These are phyloP conservation scores for Dactylellina sp. DNA, from an alignment of 2,329 filamentous ascomycete species.

Conservation along the genomic window DNA sequence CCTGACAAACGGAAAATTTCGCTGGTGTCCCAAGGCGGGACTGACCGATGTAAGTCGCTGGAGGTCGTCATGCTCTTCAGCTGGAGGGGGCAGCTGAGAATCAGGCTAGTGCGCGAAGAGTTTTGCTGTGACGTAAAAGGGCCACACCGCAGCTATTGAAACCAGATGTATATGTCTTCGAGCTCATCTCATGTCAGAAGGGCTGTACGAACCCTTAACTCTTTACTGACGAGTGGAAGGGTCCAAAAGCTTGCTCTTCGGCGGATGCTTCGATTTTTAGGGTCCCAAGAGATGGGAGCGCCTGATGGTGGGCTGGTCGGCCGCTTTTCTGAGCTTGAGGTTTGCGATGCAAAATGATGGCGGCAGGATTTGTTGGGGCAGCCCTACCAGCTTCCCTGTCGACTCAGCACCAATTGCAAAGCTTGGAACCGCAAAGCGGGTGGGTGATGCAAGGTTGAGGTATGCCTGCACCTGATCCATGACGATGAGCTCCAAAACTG, in stretches of 20 bases:
- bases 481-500: conserved; percentile 15
- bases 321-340: background rate
- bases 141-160: conserved; percentile 11
- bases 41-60: conserved; percentile 24
- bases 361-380: conserved; percentile 26
- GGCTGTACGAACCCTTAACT: conserved; percentile 8
- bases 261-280: background rate
- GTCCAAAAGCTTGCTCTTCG: background rate
- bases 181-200: background rate
- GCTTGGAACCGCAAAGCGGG: conserved; percentile 14
- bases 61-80: conserved; percentile 21
- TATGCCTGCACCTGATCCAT: conserved; percentile 45
- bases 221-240: background rate
- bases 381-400: conserved; percentile 35
- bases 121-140: conserved; percentile 42
- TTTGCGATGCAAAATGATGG: background rate
- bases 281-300: too few species aligned
- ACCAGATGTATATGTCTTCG: conserved; percentile 33
- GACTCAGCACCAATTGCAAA: conserved; percentile 3
- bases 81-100: conserved; percentile 13
- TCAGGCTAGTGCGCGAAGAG: background rate
- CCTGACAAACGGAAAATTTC: background rate
- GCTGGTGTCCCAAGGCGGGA: conserved; percentile 21
- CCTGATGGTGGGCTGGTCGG: background rate
- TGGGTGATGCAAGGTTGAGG: conserved; percentile 40